phyloP scores from a whole-genome alignment of 805 yeast genomes.

The Phaffomyces thermotolerans region DNA sequence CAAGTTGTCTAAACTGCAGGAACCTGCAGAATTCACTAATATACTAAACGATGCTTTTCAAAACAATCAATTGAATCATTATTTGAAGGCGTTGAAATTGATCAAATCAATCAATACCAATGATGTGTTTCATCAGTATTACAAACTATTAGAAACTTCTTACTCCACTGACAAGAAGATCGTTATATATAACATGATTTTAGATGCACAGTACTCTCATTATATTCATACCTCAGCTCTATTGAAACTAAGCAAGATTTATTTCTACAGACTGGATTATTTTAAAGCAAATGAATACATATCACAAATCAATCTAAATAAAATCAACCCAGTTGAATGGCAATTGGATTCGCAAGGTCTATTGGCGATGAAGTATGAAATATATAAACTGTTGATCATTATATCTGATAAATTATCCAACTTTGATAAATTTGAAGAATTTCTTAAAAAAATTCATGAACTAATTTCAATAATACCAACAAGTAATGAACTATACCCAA shows the following conservation, averaged over 20 bases:
- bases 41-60: not conserved
- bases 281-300: slow-evolving; percentile 1
- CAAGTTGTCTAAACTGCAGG: not conserved
- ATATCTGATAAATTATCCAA: not conserved
- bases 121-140: slow-evolving; percentile 4
- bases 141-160: not conserved
- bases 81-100: slow-evolving; percentile 5
- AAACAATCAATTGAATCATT: slow-evolving; percentile 1
- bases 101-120: slow-evolving; percentile 5
- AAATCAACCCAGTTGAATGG: slow-evolving; percentile 9
- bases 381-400: not conserved
- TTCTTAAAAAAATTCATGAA: slow-evolving; percentile 4
- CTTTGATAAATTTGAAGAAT: slow-evolving; percentile 6
- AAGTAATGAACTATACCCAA: not conserved
- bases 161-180: not conserved
- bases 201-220: slow-evolving; percentile 5
- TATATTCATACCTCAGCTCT: slow-evolving; percentile 2
- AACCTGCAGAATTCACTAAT: not conserved
- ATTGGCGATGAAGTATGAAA: slow-evolving; percentile 1
- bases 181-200: not conserved
- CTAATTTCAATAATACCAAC: not conserved
- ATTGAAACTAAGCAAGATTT: not conserved
- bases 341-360: slow-evolving; percentile 1
- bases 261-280: not conserved
- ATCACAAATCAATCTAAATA: slow-evolving; percentile 4